Conservation (phyloP, 2,329 filamentous ascomycete species). For the Xylaria sp. region DNA sequence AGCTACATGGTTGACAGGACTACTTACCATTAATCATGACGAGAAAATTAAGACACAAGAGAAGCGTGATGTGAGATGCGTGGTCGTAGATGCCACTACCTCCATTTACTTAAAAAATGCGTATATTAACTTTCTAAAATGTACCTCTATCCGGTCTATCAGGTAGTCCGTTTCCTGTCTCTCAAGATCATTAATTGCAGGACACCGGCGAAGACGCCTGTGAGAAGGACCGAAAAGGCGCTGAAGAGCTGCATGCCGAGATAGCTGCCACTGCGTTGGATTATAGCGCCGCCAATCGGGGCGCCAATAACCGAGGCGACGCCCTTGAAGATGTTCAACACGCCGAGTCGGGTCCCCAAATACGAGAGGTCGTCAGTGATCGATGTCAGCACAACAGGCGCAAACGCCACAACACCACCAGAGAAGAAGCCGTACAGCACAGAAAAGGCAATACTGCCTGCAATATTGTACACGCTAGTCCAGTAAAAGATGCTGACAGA, state of each 20-base stretch:
- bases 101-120: background rate
- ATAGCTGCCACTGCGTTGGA: constrained; percentile 45
- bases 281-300: constrained; percentile 55
- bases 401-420: constrained; percentile 57
- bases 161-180: background rate
- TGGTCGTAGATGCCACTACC: background rate
- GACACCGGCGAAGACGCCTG: constrained; percentile 35
- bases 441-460: constrained; percentile 56
- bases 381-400: constrained; percentile 55
- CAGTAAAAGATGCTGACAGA: constrained; percentile 54
- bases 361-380: constrained; percentile 55
- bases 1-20: too few relatives aligned
- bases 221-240: constrained; percentile 45
- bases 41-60: background rate
- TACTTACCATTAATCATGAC: background rate
- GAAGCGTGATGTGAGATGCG: background rate
- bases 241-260: constrained; percentile 49
- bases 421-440: constrained; percentile 61
- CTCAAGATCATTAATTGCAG: constrained; percentile 28
- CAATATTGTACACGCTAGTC: constrained; percentile 52
- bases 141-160: constrained; percentile 19
- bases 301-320: constrained; percentile 52
- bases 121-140: background rate
- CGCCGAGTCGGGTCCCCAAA: constrained; percentile 59
- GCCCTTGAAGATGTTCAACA: constrained; percentile 53